A percentile compares a stretch with the other conserved stretches of the same genome.
Evolutionary conservation across 805 yeast genomes (phyloP).

Genomic region (Phaffomyces opuntiae): DNA sequence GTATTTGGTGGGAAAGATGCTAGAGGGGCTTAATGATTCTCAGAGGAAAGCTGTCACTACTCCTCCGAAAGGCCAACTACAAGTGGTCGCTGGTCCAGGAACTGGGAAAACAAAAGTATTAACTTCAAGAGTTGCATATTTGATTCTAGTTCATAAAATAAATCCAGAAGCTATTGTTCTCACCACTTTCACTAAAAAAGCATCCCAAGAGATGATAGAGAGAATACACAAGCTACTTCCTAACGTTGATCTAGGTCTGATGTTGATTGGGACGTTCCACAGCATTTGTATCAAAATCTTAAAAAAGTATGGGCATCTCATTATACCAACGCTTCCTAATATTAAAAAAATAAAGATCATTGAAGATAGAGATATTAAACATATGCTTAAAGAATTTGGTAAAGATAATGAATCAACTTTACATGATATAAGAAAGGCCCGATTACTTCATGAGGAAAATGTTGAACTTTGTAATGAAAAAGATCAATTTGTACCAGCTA

Average conservation of each 20-base stretch:
- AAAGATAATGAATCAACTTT: too few relatives aligned
- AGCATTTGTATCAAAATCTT: conserved; percentile 64
- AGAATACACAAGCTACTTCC: conserved; percentile 39
- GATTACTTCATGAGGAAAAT: too few relatives aligned
- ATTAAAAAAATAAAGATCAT: conserved; percentile 26
- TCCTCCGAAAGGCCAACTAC: conserved; percentile 35
- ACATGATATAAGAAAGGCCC: too few relatives aligned
- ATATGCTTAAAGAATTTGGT: conserved; percentile 30
- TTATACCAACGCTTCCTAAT: conserved; percentile 41
- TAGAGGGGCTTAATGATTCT: conserved; percentile 27
- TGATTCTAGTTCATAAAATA: conserved; percentile 44
- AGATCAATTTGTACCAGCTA: not conserved
- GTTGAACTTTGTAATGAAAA: too few relatives aligned
- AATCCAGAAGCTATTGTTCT: conserved; percentile 64
- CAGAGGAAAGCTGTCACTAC: conserved; percentile 40
- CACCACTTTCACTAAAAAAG: conserved; percentile 90
- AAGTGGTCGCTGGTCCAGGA: conserved; percentile 60
- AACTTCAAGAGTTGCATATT: conserved; percentile 68
- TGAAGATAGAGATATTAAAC: conserved; percentile 54
- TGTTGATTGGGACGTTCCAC: conserved; percentile 87
- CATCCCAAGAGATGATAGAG: conserved; percentile 78
- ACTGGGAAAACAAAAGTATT: conserved; percentile 80
- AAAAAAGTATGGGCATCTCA: conserved; percentile 42
- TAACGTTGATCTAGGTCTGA: conserved; percentile 29
- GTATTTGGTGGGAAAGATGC: not conserved